A percentile compares a stretch with the other conserved stretches of the same genome.
These are phyloP conservation scores for Pseudogymnoascus sp. DNA, from an alignment of 2,329 filamentous ascomycete genomes.

Conservation along the genomic window DNA sequence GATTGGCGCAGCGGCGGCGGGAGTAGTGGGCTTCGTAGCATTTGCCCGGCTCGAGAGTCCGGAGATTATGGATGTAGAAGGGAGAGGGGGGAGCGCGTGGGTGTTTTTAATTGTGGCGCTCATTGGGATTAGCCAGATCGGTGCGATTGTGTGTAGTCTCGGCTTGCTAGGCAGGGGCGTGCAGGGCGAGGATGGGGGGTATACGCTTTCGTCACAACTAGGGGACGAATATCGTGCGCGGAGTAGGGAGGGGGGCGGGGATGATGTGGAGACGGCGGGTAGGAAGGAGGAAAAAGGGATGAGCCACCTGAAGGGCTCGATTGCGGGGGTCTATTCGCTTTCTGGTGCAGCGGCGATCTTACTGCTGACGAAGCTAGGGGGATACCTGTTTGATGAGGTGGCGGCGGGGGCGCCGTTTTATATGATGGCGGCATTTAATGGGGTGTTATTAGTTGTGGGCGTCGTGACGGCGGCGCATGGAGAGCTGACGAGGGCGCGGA, in stretches of 20 bases:
- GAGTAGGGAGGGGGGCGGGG: background rate
- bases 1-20: slow-evolving; percentile 61
- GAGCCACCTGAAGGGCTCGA: slow-evolving; percentile 71
- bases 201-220: slow-evolving; percentile 27
- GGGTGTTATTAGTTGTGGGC: slow-evolving; percentile 51
- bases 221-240: background rate
- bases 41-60: slow-evolving; percentile 75
- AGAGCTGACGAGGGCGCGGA: slow-evolving; percentile 18
- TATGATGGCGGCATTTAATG: slow-evolving; percentile 89
- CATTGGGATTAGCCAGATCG: slow-evolving; percentile 89
- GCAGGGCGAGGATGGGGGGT: slow-evolving; percentile 40
- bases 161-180: slow-evolving; percentile 79
- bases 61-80: slow-evolving; percentile 57
- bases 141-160: slow-evolving; percentile 92
- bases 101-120: slow-evolving; percentile 73
- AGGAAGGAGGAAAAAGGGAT: slow-evolving; percentile 32
- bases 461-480: slow-evolving; percentile 25
- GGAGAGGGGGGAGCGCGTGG: slow-evolving; percentile 57
- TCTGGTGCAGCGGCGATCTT: slow-evolving; percentile 86
- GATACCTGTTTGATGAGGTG: slow-evolving; percentile 71
- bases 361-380: slow-evolving; percentile 84
- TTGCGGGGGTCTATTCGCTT: slow-evolving; percentile 89
- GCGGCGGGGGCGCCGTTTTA: slow-evolving; percentile 80
- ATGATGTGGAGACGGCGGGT: background rate
- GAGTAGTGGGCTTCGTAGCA: slow-evolving; percentile 68